Evolutionary conservation across 75 land plant genomes (phyloP).

Genomic region (Pinus taeda): DNA sequence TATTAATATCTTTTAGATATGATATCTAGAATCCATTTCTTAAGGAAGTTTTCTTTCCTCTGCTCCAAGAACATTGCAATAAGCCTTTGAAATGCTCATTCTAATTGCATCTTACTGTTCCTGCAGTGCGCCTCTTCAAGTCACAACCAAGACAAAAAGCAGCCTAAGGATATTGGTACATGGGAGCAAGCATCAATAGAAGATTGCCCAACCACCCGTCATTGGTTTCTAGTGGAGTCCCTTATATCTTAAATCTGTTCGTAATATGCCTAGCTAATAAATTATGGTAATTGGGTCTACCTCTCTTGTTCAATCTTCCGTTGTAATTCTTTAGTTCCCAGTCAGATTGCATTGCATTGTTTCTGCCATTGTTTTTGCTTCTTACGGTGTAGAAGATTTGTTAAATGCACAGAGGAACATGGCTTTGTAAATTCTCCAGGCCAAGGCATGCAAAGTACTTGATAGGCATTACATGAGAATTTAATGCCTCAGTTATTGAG

Average conservation of each 20-base stretch:
- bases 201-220: not conserved
- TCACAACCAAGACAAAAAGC: not conserved
- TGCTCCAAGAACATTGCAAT: not conserved
- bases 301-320: not conserved
- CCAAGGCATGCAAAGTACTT: not conserved
- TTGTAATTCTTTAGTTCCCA: not conserved
- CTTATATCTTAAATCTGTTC: not conserved
- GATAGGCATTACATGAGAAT: not conserved
- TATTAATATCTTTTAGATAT: not conserved
- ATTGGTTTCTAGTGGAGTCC: not conserved
- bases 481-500: slow-evolving; percentile 1
- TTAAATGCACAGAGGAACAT: not conserved
- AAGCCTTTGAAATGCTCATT: not conserved
- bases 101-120: not conserved
- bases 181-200: not conserved
- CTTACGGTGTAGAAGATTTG: too few species aligned
- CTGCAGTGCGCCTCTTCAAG: not conserved
- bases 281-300: not conserved
- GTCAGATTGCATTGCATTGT: not conserved
- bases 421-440: slow-evolving; percentile 3
- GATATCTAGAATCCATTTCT: not conserved
- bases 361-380: slow-evolving; percentile 2
- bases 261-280: not conserved
- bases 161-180: not conserved
- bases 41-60: not conserved